Percentiles rank a stretch among this genome's conserved stretches.
Evolutionary conservation across 192 early-diverging fungal species (phyloP).

Genomic region (Umbelopsis sp.): DNA sequence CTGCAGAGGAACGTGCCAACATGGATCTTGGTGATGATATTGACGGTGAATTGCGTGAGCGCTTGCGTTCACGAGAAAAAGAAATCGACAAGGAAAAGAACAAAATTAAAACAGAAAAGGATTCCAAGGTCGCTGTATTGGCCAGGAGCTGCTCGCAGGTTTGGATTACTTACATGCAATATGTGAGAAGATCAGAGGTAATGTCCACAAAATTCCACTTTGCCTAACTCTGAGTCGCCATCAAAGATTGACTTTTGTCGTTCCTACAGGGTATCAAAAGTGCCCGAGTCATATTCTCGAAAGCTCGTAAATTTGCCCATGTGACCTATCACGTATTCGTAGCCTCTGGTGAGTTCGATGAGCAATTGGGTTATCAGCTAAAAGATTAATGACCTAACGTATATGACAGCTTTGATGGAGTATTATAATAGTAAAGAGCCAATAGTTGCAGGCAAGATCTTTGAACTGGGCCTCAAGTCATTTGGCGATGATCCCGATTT

Average conservation of each 20-base stretch:
- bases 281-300: constrained; percentile 76
- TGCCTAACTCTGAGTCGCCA: background rate
- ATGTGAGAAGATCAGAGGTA: constrained; percentile 76
- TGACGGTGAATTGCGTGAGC: constrained; percentile 61
- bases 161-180: constrained; percentile 91
- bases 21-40: constrained; percentile 51
- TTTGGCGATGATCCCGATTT: constrained; percentile 77
- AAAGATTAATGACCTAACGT: no score
- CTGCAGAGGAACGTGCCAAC: constrained; percentile 46
- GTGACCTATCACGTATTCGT: constrained; percentile 88
- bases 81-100: constrained; percentile 59
- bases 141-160: constrained; percentile 65
- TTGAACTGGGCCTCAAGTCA: constrained; percentile 84
- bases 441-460: constrained; percentile 83
- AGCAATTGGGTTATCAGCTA: background rate
- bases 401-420: constrained; percentile 80
- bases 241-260: background rate
- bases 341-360: constrained; percentile 58
- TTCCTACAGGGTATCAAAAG: constrained; percentile 63
- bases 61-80: constrained; percentile 55
- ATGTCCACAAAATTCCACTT: constrained; percentile 2
- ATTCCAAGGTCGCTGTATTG: constrained; percentile 56
- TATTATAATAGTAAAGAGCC: constrained; percentile 88
- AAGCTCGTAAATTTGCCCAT: constrained; percentile 72
- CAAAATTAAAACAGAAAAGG: constrained; percentile 60